Base-by-base conservation (phyloP, 202 grass and related monocot genomes). In the Zizania palustris region DNA sequence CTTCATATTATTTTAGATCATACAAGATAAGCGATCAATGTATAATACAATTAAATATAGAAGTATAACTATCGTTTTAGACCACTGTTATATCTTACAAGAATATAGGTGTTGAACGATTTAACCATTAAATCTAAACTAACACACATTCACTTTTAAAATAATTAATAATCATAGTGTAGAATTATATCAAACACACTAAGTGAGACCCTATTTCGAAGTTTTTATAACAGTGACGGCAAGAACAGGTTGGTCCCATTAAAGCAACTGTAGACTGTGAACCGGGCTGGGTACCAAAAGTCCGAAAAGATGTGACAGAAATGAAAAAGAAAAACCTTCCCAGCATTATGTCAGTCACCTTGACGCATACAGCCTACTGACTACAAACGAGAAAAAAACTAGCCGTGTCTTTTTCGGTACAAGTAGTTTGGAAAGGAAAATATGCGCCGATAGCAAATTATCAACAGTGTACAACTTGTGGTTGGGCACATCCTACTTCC, bases 141-240 rank as follows among this genome's bases (percentile, higher is more conserved):
- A 28, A 28, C 28, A 28, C 28, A 28, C 28, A 0, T 1, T 28
- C 28, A 28, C 28, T 28, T 28, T 28, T 28, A 28, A 28, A 28
- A 0, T 1, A 28, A 28, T 28, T 28, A 28, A 28, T 28, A 28
- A 28, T 28, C 28, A 28, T 0, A 28, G 2, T 28, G 1, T 28
- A 28, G 28, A 28, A 28, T 2, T 28, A 28, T 28, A 28, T 28
- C 28, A 28, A 28, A 28, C 28, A 1, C 28, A 51, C 28, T 62
- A 7, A 14, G 36, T 5, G 6, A 20, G 55, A 21, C 14, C 49
- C 69, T 57, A 14, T 54, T 83, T 83, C 21, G 44, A 63, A 76
- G 65, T 59, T 69, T 76, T 11, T 46, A 64, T 66, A 62, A 76
- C 34, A 15, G 80, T 75, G 14, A 39, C 80, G 72, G 51, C 5